Evolutionary conservation across 2,329 filamentous ascomycete species (phyloP), one percentile per base, ranked within the genome.

Genomic region (Tolypocladium paradoxum): DNA sequence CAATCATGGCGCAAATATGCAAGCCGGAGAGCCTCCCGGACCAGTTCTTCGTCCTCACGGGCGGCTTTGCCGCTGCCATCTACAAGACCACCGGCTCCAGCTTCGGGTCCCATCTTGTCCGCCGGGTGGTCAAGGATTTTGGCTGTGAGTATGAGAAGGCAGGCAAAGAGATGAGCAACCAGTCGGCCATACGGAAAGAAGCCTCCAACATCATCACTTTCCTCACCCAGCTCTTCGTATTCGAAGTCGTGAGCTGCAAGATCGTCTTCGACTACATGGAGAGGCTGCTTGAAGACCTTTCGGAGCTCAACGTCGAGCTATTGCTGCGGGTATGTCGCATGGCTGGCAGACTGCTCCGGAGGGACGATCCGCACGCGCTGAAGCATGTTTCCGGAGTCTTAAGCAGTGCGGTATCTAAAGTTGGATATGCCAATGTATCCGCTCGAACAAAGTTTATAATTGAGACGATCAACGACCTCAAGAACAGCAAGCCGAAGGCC

Each of bases 381-480:
- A 96, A 95, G 66, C 89, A 95, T 57, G 93, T 99, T 57, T 85
- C 96, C 6, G 74, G 85, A 12, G 76, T 90, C 49, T 79, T 97
- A 54, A 88, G 89, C 58, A 83, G 85, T 24, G 82, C 85, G 1
- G 80, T 91, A 3, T 75, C 81, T 1, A 83, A 82, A 55, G 73
- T 78, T 36, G 88, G 87, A 5, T 82, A 88, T 61, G 74, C 75
- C 14, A 86, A 83, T 22, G 74, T 96, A 31, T 92, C 90, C 1
- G 88, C 91, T 11, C 84, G 93, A 53, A 96, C 92, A 1, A 95
- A 88, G 60, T 96, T 96, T 70, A 97, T 97, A 91, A 88, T 99
- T 50, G 92, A 97, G 64, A 93, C 87, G 1, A 96, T 99, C 67
- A 90, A 88, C 55, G 89, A 96, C 62, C 76, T 99, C 33, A 96